Percentiles rank a stretch among this genome's conserved stretches.
phyloP scores from a whole-genome alignment of 345 rosid genomes.

The Syzygium oleosum region DNA sequence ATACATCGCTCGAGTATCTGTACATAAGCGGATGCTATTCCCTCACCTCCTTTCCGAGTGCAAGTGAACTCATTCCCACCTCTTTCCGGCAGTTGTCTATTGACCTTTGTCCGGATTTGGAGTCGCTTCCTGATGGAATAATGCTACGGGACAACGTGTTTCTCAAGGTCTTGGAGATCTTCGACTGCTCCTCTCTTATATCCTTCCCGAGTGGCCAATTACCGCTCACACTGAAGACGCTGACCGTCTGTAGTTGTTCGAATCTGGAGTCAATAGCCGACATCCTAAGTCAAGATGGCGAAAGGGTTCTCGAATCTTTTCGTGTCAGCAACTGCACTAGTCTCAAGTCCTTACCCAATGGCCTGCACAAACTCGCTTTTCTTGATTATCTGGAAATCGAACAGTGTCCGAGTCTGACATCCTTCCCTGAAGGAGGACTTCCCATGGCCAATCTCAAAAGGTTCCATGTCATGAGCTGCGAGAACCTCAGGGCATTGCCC shows the following conservation, averaged over 20 bases:
- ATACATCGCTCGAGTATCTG: slow-evolving; percentile 7
- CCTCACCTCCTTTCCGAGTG: neutral
- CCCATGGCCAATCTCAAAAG: slow-evolving; percentile 1
- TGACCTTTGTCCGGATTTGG: neutral
- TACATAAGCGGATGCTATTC: slow-evolving; percentile 4
- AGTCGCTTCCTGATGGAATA: neutral
- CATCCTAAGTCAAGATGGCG: neutral
- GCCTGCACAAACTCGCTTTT: slow-evolving; percentile 7
- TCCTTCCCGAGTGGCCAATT: slow-evolving; percentile 7
- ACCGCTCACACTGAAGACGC: neutral
- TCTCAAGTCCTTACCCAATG: slow-evolving; percentile 2
- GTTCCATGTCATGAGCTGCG: slow-evolving; percentile 1
- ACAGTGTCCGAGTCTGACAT: slow-evolving; percentile 9
- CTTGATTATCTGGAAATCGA: slow-evolving; percentile 7
- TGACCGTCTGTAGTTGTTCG: slow-evolving; percentile 2
- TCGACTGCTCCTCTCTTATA: slow-evolving; percentile 10
- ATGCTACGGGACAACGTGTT: neutral
- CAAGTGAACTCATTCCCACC: neutral
- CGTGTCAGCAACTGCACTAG: slow-evolving; percentile 1
- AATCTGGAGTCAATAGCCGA: slow-evolving; percentile 9
- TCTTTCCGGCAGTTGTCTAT: slow-evolving; percentile 1
- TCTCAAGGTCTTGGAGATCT: slow-evolving; percentile 3
- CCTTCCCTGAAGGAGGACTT: slow-evolving; percentile 10
- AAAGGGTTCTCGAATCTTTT: slow-evolving; percentile 4
- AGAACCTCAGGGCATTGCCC: slow-evolving; percentile 10